Evolutionary conservation across 805 yeast species (phyloP), one percentile per base, ranked within the genome.

Genomic region (Kazachstania taianensis): DNA sequence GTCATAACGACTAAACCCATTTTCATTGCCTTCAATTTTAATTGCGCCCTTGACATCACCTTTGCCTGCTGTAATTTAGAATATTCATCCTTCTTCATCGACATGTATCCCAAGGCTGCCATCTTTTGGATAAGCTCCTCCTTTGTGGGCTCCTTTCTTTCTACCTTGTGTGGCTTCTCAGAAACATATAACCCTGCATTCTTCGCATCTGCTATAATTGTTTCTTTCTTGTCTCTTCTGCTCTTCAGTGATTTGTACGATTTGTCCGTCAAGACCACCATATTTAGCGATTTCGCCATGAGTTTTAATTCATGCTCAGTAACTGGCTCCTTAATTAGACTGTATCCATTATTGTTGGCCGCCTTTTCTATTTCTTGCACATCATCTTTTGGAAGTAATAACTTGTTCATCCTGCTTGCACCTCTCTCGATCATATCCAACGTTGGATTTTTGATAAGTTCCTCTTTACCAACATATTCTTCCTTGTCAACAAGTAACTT

Each of bases 61-160:
- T 14, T 18, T 12, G 24, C 24, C 13, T 20, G 20, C 18, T 34
- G 37, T 12, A 34, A 15, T 13, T 30, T 27, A 20, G 20, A 22
- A 15, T 28, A 34, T 15, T 20, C 32, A 22, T 34, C 37, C 7
- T 20, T 28, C 17, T 28, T 34, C 17, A 34, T 27, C 9, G 32
- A 13, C 27, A 27, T 16, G 18, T 28, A 34, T 15, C 37, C 37
- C 18, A 33, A 26, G 1, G 23, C 18, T 10, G 19, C 14, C 9
- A 31, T 5, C 16, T 31, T 31, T 15, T 31, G 15, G 6, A 31
- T 15, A 6, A 31, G 10, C 79, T 73, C 33, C 13, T 36, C 35
- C 7, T 18, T 8, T 13, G 39, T 20, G 6, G 30, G 28, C 2
- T 30, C 20, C 13, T 29, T n/a, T 15, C 18, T 28, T 6, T 9